These are phyloP conservation scores for Pythium rhizo-oryzae DNA, from an alignment of 352 stramenopile species.

Conservation along the genomic window DNA sequence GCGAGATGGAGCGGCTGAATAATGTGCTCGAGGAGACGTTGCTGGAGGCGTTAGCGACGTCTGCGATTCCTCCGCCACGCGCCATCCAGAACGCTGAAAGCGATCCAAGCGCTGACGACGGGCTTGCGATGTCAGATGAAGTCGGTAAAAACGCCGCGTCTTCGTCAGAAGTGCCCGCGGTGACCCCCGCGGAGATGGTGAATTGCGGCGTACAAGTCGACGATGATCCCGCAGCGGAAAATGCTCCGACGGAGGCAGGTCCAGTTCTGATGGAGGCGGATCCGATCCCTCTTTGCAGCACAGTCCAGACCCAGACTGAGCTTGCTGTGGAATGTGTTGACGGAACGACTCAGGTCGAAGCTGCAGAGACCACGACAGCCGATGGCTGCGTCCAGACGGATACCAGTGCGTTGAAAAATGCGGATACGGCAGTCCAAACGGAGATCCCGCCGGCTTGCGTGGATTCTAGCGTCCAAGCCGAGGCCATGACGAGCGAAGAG, in stretches of 20 bases:
- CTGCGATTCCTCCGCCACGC: neutral
- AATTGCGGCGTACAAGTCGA: neutral
- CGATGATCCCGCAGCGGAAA: neutral
- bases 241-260: too few species aligned
- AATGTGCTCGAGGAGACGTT: conserved; percentile 35
- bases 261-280: too few species aligned
- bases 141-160: too few species aligned
- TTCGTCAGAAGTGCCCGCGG: too few species aligned
- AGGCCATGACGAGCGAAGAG: neutral
- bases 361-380: neutral
- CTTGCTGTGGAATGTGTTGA: neutral
- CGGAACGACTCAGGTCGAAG: neutral
- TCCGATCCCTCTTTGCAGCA: neutral
- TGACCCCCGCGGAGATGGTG: neutral
- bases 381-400: conserved; percentile 11
- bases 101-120: neutral
- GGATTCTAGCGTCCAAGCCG: neutral
- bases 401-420: neutral
- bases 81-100: neutral
- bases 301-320: conserved; percentile 4
- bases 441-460: neutral
- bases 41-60: conserved; percentile 16
- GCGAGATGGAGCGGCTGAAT: conserved; percentile 33
- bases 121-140: too few species aligned
- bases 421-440: neutral